These are phyloP conservation scores for Proliferodiscus dingleyae DNA, from an alignment of 2,329 filamentous ascomycete species.

Conservation along the genomic window DNA sequence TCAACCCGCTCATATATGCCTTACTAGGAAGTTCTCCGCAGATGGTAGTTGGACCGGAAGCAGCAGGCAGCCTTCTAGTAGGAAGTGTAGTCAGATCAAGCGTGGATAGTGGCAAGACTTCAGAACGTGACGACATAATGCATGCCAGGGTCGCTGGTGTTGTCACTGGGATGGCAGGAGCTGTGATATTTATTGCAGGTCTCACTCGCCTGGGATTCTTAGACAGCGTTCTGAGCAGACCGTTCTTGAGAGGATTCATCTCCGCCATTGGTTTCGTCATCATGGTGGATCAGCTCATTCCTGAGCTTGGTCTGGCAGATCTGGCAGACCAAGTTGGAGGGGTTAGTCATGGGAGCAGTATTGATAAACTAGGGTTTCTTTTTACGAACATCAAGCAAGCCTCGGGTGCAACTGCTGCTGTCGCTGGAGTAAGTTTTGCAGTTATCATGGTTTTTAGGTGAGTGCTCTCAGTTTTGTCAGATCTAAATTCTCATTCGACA, in stretches of 20 bases:
- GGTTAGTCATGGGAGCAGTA: slow-evolving; percentile 78
- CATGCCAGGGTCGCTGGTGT: slow-evolving; percentile 85
- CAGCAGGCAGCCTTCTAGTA: slow-evolving; percentile 84
- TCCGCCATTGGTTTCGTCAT: slow-evolving; percentile 96
- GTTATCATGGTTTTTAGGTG: slow-evolving; percentile 90
- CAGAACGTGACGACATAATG: slow-evolving; percentile 57
- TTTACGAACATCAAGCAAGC: slow-evolving; percentile 58
- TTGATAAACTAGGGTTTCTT: slow-evolving; percentile 82
- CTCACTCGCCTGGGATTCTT: slow-evolving; percentile 83
- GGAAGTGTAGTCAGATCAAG: slow-evolving; percentile 79
- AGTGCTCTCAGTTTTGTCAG: slow-evolving; percentile 22
- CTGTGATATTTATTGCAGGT: slow-evolving; percentile 83
- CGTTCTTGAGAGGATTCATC: slow-evolving; percentile 92
- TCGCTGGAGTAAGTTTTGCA: slow-evolving; percentile 74
- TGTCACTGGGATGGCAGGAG: slow-evolving; percentile 80
- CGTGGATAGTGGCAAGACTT: slow-evolving; percentile 62
- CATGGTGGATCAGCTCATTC: slow-evolving; percentile 88
- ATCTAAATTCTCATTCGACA: slow-evolving; percentile 14
- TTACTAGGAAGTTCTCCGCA: slow-evolving; percentile 86
- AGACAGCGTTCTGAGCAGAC: slow-evolving; percentile 88
- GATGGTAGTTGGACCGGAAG: slow-evolving; percentile 93
- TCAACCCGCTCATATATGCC: slow-evolving; percentile 88
- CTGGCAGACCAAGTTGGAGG: slow-evolving; percentile 55
- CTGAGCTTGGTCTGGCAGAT: slow-evolving; percentile 73
- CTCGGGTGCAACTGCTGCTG: slow-evolving; percentile 69